Conservation (phyloP, 352 stramenopile genomes). For the Albugo candida region DNA sequence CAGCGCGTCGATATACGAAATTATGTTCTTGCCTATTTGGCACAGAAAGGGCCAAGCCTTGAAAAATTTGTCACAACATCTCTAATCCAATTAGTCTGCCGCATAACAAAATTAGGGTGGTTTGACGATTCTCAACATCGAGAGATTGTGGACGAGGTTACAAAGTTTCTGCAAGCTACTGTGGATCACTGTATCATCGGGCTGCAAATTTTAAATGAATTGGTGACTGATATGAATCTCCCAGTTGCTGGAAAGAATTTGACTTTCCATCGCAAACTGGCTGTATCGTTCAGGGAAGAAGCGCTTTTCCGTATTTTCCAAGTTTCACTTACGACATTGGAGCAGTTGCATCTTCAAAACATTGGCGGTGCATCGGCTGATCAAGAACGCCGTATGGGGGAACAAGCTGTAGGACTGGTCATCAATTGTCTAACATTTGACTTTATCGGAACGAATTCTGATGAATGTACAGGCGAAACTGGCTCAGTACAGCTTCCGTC, state of each 20-base stretch:
- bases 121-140: conserved; percentile 94
- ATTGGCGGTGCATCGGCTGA: conserved; percentile 50
- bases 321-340: conserved; percentile 89
- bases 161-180: conserved; percentile 93
- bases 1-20: conserved; percentile 91
- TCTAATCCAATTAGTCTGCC: conserved; percentile 94
- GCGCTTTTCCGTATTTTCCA: conserved; percentile 93
- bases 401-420: conserved; percentile 83
- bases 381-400: conserved; percentile 85
- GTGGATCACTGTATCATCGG: conserved; percentile 96
- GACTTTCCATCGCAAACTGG: conserved; percentile 95
- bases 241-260: conserved; percentile 86
- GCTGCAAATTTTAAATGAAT: conserved; percentile 93
- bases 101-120: conserved; percentile 98
- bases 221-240: conserved; percentile 97
- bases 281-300: conserved; percentile 93
- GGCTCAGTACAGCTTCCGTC: conserved; percentile 94
- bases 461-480: conserved; percentile 95
- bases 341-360: conserved; percentile 86
- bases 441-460: conserved; percentile 97
- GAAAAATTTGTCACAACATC: conserved; percentile 90
- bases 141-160: conserved; percentile 94
- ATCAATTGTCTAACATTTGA: conserved; percentile 96
- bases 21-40: conserved; percentile 95
- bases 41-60: conserved; percentile 85